These are phyloP conservation scores for Taxawa tesnikishii DNA, from an alignment of 2,329 filamentous ascomycete genomes.

Conservation along the genomic window DNA sequence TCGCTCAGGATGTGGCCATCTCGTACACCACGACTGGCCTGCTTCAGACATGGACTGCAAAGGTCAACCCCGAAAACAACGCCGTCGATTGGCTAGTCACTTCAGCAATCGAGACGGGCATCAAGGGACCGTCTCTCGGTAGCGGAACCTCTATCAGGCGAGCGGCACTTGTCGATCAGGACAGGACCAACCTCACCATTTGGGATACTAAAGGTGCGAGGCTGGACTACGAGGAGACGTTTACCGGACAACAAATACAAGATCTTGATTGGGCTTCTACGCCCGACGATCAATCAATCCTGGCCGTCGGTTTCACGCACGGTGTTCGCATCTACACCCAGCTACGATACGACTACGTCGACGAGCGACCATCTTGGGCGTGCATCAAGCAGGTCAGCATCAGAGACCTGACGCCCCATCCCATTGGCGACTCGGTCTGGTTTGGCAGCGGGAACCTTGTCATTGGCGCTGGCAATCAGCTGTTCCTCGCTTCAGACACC, in stretches of 20 bases:
- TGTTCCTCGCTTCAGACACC: slow-evolving; percentile 73
- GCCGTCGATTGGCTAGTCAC: slow-evolving; percentile 73
- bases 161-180: slow-evolving; percentile 66
- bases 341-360: slow-evolving; percentile 83
- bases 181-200: slow-evolving; percentile 66
- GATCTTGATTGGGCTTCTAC: slow-evolving; percentile 93
- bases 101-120: slow-evolving; percentile 66
- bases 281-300: slow-evolving; percentile 74
- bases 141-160: slow-evolving; percentile 82
- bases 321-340: slow-evolving; percentile 72
- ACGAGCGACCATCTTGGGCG: slow-evolving; percentile 81
- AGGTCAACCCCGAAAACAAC: slow-evolving; percentile 47
- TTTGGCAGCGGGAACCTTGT: slow-evolving; percentile 72
- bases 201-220: slow-evolving; percentile 79
- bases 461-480: slow-evolving; percentile 79
- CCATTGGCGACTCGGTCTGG: slow-evolving; percentile 91
- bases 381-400: slow-evolving; percentile 72
- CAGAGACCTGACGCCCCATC: slow-evolving; percentile 61
- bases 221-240: slow-evolving; percentile 69
- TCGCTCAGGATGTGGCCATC: slow-evolving; percentile 74
- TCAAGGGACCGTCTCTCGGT: slow-evolving; percentile 60
- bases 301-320: slow-evolving; percentile 87
- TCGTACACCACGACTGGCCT: slow-evolving; percentile 67
- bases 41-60: slow-evolving; percentile 76
- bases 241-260: slow-evolving; percentile 47